A percentile compares a stretch with the other conserved stretches of the same genome.
These are phyloP conservation scores for Pisolithus thermaeus DNA, from an alignment of 1,284 basidiomycete species.

Conservation along the genomic window DNA sequence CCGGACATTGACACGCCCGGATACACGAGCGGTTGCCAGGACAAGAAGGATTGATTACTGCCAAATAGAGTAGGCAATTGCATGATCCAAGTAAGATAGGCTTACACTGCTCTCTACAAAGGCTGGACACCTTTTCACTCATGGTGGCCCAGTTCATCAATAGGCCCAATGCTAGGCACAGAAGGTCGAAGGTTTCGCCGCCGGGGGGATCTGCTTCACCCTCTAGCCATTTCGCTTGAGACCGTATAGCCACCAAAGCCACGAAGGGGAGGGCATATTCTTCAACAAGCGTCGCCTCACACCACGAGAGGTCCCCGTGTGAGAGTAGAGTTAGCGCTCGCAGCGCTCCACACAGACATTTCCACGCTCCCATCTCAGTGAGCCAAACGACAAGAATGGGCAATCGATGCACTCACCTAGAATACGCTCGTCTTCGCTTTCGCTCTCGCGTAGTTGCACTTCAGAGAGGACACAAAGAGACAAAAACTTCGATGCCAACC, in stretches of 20 bases:
- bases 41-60: conserved; percentile 48
- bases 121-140: conserved; percentile 38
- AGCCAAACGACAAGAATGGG: not conserved
- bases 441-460: conserved; percentile 23
- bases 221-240: conserved; percentile 26
- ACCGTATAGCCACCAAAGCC: conserved; percentile 38
- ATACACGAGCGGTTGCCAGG: conserved; percentile 41
- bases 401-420: conserved; percentile 10
- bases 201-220: conserved; percentile 10
- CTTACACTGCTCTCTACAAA: conserved; percentile 45
- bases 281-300: conserved; percentile 39
- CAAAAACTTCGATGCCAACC: conserved; percentile 42
- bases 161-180: conserved; percentile 66
- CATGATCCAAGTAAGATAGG: not conserved
- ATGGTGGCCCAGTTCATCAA: conserved; percentile 68
- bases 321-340: conserved; percentile 66
- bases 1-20: conserved; percentile 43
- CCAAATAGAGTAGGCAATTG: conserved; percentile 1
- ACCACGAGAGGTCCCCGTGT: conserved; percentile 54
- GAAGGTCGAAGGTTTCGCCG: conserved; percentile 48
- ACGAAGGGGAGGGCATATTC: conserved; percentile 41
- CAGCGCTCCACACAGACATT: conserved; percentile 51
- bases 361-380: conserved; percentile 27
- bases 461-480: conserved; percentile 40
- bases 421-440: conserved; percentile 3